phyloP scores from a whole-genome alignment of 768 basidiomycete species.

The Aureoboletus auriporus region DNA sequence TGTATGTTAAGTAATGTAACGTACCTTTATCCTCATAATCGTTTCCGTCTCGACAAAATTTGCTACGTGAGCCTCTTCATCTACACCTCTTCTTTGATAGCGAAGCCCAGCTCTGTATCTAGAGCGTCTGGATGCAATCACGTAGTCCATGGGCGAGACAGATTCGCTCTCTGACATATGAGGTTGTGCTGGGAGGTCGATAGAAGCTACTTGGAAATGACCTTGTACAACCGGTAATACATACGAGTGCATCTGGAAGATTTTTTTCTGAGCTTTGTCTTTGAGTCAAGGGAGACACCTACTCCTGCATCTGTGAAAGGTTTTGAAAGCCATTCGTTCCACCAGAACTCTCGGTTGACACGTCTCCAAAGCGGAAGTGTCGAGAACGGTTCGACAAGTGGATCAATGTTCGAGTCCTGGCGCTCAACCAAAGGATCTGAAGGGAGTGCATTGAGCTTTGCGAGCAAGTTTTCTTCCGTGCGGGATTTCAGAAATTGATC shows the following conservation, averaged over 20 bases:
- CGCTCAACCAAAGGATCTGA: conserved; percentile 26
- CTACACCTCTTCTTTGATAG: conserved; percentile 92
- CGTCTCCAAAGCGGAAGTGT: conserved; percentile 88
- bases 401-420: conserved; percentile 40
- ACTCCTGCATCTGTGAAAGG: conserved; percentile 88
- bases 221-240: conserved; percentile 93
- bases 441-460: conserved; percentile 52
- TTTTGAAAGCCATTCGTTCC: conserved; percentile 87
- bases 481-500: conserved; percentile 56
- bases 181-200: conserved; percentile 50
- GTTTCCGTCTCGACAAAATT: conserved; percentile 97
- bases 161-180: conserved; percentile 33
- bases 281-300: conserved; percentile 21
- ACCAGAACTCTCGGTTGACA: conserved; percentile 90
- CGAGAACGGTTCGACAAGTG: conserved; percentile 67
- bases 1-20: conserved; percentile 10
- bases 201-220: conserved; percentile 73
- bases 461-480: conserved; percentile 55
- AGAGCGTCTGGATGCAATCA: conserved; percentile 81
- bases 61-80: conserved; percentile 89
- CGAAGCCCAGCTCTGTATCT: conserved; percentile 88
- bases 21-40: conserved; percentile 76
- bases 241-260: conserved; percentile 68
- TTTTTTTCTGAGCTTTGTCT: not conserved
- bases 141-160: conserved; percentile 59